Evolutionary conservation across 2,329 filamentous ascomycete genomes (phyloP).

Genomic region (Tolypocladium ovalisporum): DNA sequence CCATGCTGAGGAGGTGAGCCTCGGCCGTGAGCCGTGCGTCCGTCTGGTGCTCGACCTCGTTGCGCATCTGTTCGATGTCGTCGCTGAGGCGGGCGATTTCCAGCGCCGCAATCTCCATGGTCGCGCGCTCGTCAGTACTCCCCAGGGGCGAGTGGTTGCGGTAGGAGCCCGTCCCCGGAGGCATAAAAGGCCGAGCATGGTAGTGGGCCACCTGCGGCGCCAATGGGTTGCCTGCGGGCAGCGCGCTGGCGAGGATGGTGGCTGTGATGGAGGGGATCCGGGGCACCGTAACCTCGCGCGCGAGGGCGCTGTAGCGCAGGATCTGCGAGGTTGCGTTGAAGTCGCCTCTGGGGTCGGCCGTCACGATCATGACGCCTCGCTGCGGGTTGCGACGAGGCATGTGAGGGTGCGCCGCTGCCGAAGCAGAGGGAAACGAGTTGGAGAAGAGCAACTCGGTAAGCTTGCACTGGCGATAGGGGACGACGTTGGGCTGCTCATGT

Average conservation of each 20-base stretch:
- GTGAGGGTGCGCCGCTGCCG: constrained; percentile 26
- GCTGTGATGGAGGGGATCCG: constrained; percentile 74
- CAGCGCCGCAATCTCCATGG: constrained; percentile 70
- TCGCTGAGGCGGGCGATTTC: constrained; percentile 66
- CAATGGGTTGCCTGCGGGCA: constrained; percentile 12
- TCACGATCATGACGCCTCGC: constrained; percentile 91
- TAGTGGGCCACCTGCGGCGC: constrained; percentile 22
- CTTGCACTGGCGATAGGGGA: constrained; percentile 76
- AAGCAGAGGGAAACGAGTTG: constrained; percentile 67
- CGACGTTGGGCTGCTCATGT: constrained; percentile 50
- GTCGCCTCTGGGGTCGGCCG: constrained; percentile 83
- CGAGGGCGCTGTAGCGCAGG: constrained; percentile 83
- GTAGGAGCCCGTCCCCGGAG: constrained; percentile 22
- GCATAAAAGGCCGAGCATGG: constrained; percentile 27
- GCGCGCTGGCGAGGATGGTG: constrained; percentile 43
- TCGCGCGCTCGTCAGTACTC: constrained; percentile 46
- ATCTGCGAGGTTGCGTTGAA: constrained; percentile 97
- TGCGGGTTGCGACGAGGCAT: constrained; percentile 55
- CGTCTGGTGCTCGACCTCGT: constrained; percentile 60
- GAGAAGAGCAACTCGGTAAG: constrained; percentile 77
- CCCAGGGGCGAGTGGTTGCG: constrained; percentile 29
- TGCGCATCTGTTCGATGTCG: constrained; percentile 64
- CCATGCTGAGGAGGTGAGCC: constrained; percentile 58
- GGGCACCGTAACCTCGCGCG: constrained; percentile 84
- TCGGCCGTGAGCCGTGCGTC: constrained; percentile 62